Evolutionary conservation across 805 yeast genomes (phyloP), one percentile per base, ranked within the genome.

Genomic region (Sungouiozyma ichnusensis): DNA sequence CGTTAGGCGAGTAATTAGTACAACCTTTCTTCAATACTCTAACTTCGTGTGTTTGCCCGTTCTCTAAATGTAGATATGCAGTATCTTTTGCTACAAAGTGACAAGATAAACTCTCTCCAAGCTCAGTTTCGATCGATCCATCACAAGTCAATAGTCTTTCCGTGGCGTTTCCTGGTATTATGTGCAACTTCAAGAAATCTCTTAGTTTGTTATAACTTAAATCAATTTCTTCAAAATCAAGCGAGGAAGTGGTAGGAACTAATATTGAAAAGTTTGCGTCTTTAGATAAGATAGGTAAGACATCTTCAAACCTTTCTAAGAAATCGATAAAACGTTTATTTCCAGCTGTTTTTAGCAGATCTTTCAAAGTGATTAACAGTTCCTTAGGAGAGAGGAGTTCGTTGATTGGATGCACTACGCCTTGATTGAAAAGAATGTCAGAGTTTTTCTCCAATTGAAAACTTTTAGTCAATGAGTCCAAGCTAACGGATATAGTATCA

Each of bases 381-480:
- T 64, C 59, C 0, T 63, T 57, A 0, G 96, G 95, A 14, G 84
- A 62, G 3, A 74, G 48, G 1, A 84, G 66, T 4, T 69, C 59
- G 32, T 71, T 64, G 11, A 83, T 65, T 1, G 88, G 77, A 56
- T 85, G 95, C 1, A 83, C 75, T 0, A 88, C 95, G 1, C 97
- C 97, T 57, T 83, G 81, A 48, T 75, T 77, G 57, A 84, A 88
- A 13, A 88, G 55, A 5, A 85, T 72, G 55, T 88, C 96, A 1
- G 75, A 62, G 44, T 74, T 70, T 40, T 69, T 46, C 33, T 48
- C 33, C 3, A 65, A 36, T 5, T 46, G 35, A 6, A 61, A 35
- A 8, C 48, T 49, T 11, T 55, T 50, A 31, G 47, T 47, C 6
- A 57, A 47, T 16, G 60, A 44, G 24, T 49, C 49, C 5, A 55